Base-by-base conservation (phyloP, 2,329 filamentous ascomycete genomes). In the Diaporthe vexans region DNA sequence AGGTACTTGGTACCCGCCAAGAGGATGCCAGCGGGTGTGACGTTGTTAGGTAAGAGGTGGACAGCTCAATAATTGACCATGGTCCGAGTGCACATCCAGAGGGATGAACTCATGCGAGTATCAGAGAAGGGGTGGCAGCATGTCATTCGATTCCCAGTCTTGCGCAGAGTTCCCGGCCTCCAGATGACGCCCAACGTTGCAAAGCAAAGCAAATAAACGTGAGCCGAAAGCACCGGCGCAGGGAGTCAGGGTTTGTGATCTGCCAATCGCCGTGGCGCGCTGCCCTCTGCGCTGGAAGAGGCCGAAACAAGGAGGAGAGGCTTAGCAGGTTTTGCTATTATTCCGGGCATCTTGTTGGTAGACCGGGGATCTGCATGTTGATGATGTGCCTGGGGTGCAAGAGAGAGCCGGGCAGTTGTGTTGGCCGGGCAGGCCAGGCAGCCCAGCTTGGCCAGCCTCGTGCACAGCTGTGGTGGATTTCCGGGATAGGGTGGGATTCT, bases 11-110 rank as follows among this genome's bases (percentile, higher is more conserved):
- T n/a, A 67, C 33, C 21, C 17, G 58, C 58, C 58, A 65, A 72
- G 46, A 48, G 57, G 46, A 29, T 40, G 46, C 48, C 71, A 72
- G n/a, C 8, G 46, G 51, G 21, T 65, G 71, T 54, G 57, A 72
- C 71, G 61, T 24, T 72, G 35, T 72, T 72, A 72, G 58, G 71
- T 72, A 72, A 72, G 5, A 52, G 57, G 58, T 57, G 11, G 37
- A 33, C 24, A 56, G 63, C 46, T 54, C 15, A 33, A 54, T 37
- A 40, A 68, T 68, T 54, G 24, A 51, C 48, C 6, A 19, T 68
- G 48, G 63, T 68, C 63, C 63, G 63, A 68, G 48, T 10, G 63
- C 63, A 19, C 63, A 40, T 54, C 48, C 21, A 54, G 63, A 68
- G 48, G 63, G 63, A 68, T 54, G 63, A 68, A 68, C 63, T 54